Conservation (phyloP, 768 basidiomycete species). For the Saitozyma sp. region DNA sequence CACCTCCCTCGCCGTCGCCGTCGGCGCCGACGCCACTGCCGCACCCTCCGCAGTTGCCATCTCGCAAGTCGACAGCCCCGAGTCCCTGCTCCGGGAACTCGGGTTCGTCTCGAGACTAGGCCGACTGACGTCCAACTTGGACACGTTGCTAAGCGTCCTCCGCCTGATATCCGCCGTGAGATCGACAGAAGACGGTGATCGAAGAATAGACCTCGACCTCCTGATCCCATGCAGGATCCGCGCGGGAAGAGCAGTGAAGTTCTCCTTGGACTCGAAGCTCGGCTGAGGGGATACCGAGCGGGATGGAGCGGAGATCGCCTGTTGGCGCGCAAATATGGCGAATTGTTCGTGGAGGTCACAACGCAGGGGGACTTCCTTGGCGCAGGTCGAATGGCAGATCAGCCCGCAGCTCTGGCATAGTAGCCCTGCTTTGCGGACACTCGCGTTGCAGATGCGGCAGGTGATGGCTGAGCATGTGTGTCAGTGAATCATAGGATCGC, state of each 20-base stretch:
- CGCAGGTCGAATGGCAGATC: constrained; percentile 66
- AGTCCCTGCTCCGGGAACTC: too few relatives aligned
- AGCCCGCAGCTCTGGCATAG: constrained; percentile 87
- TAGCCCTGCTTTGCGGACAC: constrained; percentile 81
- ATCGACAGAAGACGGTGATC: constrained; percentile 8
- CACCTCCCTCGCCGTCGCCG: too few relatives aligned
- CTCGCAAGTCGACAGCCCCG: too few relatives aligned
- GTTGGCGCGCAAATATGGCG: constrained; percentile 22
- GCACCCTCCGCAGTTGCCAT: too few relatives aligned
- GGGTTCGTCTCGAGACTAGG: too few relatives aligned
- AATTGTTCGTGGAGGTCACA: constrained; percentile 35
- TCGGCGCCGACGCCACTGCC: too few relatives aligned
- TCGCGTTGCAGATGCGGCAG: constrained; percentile 77
- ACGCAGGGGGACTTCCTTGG: constrained; percentile 12
- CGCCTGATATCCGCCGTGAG: constrained; percentile 1
- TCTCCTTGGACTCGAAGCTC: constrained; percentile 17
- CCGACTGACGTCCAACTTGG: too few relatives aligned
- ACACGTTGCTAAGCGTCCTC: background rate
- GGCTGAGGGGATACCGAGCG: constrained; percentile 20
- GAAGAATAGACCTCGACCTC: constrained; percentile 14
- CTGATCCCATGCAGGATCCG: constrained; percentile 24
- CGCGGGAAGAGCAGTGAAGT: constrained; percentile 16
- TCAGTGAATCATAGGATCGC: background rate
- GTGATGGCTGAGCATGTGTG: constrained; percentile 64
- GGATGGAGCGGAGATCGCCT: constrained; percentile 23